phyloP scores from a whole-genome alignment of 2,329 filamentous ascomycete species.

The Ophiognomonia clavigignenti-juglandacearum region DNA sequence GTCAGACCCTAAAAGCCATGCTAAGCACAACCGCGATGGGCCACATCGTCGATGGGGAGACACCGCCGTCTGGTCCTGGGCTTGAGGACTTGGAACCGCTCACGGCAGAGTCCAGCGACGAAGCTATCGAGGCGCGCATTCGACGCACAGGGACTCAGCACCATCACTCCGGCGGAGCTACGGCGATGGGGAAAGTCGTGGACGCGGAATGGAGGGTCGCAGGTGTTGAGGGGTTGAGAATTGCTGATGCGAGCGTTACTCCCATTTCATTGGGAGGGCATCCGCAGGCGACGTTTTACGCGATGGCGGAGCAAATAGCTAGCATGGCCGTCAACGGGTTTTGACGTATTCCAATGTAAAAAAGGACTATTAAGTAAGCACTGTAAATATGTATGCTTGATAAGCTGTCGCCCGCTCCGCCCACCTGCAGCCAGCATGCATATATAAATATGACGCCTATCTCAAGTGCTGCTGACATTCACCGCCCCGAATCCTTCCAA shows the following conservation, averaged over 20 bases:
- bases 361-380: too few species aligned
- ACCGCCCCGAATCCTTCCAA: too few species aligned
- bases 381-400: too few species aligned
- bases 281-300: slow-evolving; percentile 46
- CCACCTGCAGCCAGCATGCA: too few species aligned
- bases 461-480: too few species aligned
- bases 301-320: slow-evolving; percentile 55
- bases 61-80: background rate
- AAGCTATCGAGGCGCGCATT: slow-evolving; percentile 21
- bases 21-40: background rate
- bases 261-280: slow-evolving; percentile 36
- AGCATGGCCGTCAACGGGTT: slow-evolving; percentile 38
- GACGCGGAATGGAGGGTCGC: slow-evolving; percentile 9
- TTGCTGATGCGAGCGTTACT: slow-evolving; percentile 17
- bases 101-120: slow-evolving; percentile 16
- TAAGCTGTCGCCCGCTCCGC: too few species aligned
- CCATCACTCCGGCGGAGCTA: slow-evolving; percentile 7
- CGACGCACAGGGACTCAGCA: slow-evolving; percentile 17
- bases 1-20: slow-evolving; percentile 2
- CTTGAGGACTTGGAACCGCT: background rate
- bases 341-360: too few species aligned
- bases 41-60: background rate
- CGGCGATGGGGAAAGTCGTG: slow-evolving; percentile 3
- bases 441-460: too few species aligned
- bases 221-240: slow-evolving; percentile 18